Conservation (phyloP, 1,284 basidiomycete genomes). For the Irpex sp. region DNA sequence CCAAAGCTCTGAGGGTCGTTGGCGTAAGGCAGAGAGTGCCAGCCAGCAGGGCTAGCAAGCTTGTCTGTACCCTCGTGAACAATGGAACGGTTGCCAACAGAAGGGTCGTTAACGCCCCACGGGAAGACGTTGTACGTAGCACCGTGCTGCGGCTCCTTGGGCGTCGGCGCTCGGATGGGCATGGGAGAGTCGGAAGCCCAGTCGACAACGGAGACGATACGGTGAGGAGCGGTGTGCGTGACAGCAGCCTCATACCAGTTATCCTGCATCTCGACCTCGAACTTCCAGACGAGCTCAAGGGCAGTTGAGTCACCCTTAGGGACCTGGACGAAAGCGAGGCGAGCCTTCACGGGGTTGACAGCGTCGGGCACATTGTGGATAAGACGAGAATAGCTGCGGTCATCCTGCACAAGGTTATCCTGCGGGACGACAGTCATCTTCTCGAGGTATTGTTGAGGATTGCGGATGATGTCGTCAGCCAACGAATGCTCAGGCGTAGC, state of each 20-base stretch:
- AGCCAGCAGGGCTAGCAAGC: slow-evolving; percentile 82
- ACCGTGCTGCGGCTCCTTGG: slow-evolving; percentile 27
- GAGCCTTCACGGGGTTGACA: slow-evolving; percentile 70
- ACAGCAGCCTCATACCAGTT: slow-evolving; percentile 83
- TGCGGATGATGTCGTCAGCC: slow-evolving; percentile 45
- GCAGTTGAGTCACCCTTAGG: slow-evolving; percentile 51
- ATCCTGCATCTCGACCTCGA: slow-evolving; percentile 84
- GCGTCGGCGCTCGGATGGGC: slow-evolving; percentile 30
- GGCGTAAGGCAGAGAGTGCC: slow-evolving; percentile 71
- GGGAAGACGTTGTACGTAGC: slow-evolving; percentile 68
- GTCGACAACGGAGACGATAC: slow-evolving; percentile 76
- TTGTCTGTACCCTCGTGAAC: slow-evolving; percentile 64
- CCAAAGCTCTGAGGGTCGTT: slow-evolving; percentile 45
- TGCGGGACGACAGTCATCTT: slow-evolving; percentile 49
- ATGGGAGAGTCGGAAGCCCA: slow-evolving; percentile 65
- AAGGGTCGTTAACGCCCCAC: slow-evolving; percentile 77
- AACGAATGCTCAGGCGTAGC: slow-evolving; percentile 60
- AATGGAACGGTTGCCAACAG: slow-evolving; percentile 52
- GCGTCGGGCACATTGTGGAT: slow-evolving; percentile 55
- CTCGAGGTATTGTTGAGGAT: slow-evolving; percentile 47
- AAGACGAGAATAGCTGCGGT: background rate
- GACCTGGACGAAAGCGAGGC: slow-evolving; percentile 70
- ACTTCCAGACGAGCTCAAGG: slow-evolving; percentile 73
- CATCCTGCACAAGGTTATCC: background rate
- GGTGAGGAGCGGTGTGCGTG: slow-evolving; percentile 58